Percentiles rank a stretch among this genome's conserved stretches.
These are phyloP conservation scores for Dioscorea dumetorum DNA, from an alignment of 106 monocot species.

Conservation along the genomic window DNA sequence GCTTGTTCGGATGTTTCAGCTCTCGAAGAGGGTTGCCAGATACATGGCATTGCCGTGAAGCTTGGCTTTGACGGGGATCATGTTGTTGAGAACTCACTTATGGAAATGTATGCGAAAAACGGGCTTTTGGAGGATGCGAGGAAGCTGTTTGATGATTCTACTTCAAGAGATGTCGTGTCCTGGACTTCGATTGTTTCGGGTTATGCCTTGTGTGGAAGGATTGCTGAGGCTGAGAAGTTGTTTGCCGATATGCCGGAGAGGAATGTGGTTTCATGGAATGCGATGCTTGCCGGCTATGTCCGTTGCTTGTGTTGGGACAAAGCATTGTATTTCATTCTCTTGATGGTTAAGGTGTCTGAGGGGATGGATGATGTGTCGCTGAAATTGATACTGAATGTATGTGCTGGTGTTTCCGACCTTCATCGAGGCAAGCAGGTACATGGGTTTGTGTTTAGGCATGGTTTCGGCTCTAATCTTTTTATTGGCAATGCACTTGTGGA, in stretches of 20 bases:
- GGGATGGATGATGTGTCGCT: conserved; percentile 48
- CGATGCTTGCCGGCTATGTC: conserved; percentile 59
- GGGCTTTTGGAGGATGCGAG: conserved; percentile 52
- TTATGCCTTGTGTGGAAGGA: conserved; percentile 42
- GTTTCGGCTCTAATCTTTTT: conserved; percentile 14
- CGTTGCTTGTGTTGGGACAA: conserved; percentile 37
- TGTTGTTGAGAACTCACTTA: conserved; percentile 42
- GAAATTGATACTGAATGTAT: conserved; percentile 49
- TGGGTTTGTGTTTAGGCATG: conserved; percentile 50
- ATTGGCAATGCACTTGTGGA: conserved; percentile 58
- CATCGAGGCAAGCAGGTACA: conserved; percentile 67
- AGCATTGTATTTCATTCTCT: conserved; percentile 45
- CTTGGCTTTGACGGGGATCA: conserved; percentile 30
- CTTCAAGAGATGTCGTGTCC: conserved; percentile 41
- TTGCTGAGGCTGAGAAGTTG: conserved; percentile 38
- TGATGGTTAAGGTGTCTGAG: conserved; percentile 38
- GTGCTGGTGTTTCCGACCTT: conserved; percentile 47
- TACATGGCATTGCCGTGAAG: conserved; percentile 49
- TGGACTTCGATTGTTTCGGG: conserved; percentile 66
- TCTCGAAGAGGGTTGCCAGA: conserved; percentile 37
- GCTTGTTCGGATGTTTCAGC: conserved; percentile 41
- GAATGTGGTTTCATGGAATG: conserved; percentile 76
- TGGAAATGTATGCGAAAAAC: conserved; percentile 74
- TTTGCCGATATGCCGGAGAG: conserved; percentile 54
- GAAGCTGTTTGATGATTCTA: conserved; percentile 23